Percentiles rank a stretch among this genome's conserved stretches.
These are phyloP conservation scores for Echria macrotheca DNA, from an alignment of 495 filamentous ascomycete species.

Conservation along the genomic window DNA sequence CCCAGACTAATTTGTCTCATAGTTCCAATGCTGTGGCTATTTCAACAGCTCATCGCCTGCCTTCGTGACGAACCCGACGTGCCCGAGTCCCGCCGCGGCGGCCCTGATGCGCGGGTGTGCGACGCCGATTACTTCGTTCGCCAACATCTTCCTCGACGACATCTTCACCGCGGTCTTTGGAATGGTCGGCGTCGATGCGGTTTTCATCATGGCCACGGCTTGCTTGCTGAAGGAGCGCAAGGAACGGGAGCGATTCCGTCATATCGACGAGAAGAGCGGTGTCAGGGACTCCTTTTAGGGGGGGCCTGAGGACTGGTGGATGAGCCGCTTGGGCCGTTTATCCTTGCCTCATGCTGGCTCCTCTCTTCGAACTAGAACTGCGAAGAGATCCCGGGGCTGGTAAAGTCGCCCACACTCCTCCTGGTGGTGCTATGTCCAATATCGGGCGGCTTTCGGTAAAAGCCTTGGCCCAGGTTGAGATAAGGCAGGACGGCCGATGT, in stretches of 20 bases:
- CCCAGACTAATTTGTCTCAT: slow-evolving; percentile 17
- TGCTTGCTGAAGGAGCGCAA: slow-evolving; percentile 68
- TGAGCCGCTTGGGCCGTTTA: not conserved
- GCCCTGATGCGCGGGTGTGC: slow-evolving; percentile 62
- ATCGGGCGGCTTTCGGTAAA: too few species aligned
- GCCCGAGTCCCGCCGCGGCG: slow-evolving; percentile 56
- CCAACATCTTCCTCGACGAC: slow-evolving; percentile 61
- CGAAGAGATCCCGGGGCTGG: too few species aligned
- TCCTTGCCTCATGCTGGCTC: not conserved
- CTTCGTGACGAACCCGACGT: slow-evolving; percentile 56
- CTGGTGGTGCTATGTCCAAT: too few species aligned
- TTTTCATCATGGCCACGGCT: slow-evolving; percentile 59
- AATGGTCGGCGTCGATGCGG: slow-evolving; percentile 61
- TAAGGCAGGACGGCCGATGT: too few species aligned
- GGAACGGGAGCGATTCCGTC: slow-evolving; percentile 62
- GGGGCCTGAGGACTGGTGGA: too few species aligned
- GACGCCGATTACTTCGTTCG: slow-evolving; percentile 53
- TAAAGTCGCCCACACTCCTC: too few species aligned
- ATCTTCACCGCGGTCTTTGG: slow-evolving; percentile 74
- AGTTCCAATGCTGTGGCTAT: slow-evolving; percentile 76
- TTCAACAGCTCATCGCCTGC: slow-evolving; percentile 57
- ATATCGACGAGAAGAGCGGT: slow-evolving; percentile 69
- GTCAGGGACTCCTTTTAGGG: slow-evolving; percentile 35
- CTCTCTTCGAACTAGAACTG: too few species aligned
- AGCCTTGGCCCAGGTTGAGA: too few species aligned